Conservation (phyloP, 1,139 yeast genomes). For the Nakaseomyces kungkrabaensis region DNA sequence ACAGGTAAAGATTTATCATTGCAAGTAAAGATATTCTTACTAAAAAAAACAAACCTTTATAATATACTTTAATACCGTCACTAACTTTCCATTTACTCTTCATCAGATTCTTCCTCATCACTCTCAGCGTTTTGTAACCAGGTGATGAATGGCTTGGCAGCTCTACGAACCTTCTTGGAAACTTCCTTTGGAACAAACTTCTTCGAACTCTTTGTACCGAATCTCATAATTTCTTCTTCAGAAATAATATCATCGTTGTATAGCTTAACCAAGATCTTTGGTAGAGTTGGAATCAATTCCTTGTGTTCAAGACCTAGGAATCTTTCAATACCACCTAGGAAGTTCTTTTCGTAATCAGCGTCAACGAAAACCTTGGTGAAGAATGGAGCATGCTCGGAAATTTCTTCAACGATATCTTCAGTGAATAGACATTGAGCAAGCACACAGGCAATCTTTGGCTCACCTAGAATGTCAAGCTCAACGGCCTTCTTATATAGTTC, state of each 20-base stretch:
- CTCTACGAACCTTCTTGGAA: slow-evolving; percentile 88
- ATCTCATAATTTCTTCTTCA: slow-evolving; percentile 69
- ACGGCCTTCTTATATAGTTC: slow-evolving; percentile 86
- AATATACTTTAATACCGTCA: neutral
- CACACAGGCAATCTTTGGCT: slow-evolving; percentile 78
- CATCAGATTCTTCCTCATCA: slow-evolving; percentile 39
- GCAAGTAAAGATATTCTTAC: neutral
- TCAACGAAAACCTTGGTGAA: slow-evolving; percentile 65
- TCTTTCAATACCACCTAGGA: slow-evolving; percentile 93
- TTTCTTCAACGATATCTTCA: slow-evolving; percentile 63
- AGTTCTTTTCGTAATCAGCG: slow-evolving; percentile 67
- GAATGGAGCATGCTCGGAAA: slow-evolving; percentile 71
- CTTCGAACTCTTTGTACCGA: slow-evolving; percentile 91
- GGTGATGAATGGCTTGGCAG: slow-evolving; percentile 88
- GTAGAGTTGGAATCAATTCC: slow-evolving; percentile 60
- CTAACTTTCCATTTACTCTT: neutral
- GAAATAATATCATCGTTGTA: slow-evolving; percentile 77
- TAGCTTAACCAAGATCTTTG: slow-evolving; percentile 70
- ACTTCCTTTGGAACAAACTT: slow-evolving; percentile 88
- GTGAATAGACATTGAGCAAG: slow-evolving; percentile 85
- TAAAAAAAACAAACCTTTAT: neutral
- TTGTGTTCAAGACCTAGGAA: slow-evolving; percentile 77
- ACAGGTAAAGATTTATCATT: neutral
- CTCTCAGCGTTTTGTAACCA: slow-evolving; percentile 94
- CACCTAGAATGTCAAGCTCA: slow-evolving; percentile 63